phyloP scores from a whole-genome alignment of 1,284 basidiomycete genomes.

The Heterobasidion irregulare region DNA sequence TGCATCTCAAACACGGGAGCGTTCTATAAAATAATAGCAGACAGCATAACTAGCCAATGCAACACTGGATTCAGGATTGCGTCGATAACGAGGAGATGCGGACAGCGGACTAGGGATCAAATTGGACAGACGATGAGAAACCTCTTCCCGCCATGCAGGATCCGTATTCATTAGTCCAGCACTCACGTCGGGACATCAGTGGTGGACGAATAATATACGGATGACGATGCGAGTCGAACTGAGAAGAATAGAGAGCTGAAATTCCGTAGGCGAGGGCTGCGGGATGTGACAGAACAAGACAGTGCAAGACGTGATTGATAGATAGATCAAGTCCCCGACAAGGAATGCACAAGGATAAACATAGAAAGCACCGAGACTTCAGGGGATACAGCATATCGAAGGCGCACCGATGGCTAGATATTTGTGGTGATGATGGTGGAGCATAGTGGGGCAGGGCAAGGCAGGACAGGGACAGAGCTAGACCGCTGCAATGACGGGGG shows the following conservation, averaged over 20 bases:
- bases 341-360: neutral
- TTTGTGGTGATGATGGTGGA: neutral
- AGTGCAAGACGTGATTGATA: neutral
- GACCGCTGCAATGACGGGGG: constrained; percentile 12
- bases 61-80: too few species aligned
- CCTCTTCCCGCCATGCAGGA: neutral
- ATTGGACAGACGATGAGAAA: too few species aligned
- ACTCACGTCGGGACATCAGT: neutral
- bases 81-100: too few species aligned
- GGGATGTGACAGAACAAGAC: neutral
- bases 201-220: neutral
- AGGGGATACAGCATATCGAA: neutral
- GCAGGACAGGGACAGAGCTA: neutral
- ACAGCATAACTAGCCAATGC: too few species aligned
- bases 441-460: neutral
- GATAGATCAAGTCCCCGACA: neutral
- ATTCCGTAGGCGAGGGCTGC: neutral
- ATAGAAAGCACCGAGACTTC: neutral
- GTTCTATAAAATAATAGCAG: too few species aligned
- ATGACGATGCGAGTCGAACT: neutral
- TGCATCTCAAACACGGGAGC: too few species aligned
- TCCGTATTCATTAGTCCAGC: neutral
- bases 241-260: neutral
- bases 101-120: too few species aligned
- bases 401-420: neutral